Conservation (phyloP, 768 basidiomycete genomes). For the Chiua virens region DNA sequence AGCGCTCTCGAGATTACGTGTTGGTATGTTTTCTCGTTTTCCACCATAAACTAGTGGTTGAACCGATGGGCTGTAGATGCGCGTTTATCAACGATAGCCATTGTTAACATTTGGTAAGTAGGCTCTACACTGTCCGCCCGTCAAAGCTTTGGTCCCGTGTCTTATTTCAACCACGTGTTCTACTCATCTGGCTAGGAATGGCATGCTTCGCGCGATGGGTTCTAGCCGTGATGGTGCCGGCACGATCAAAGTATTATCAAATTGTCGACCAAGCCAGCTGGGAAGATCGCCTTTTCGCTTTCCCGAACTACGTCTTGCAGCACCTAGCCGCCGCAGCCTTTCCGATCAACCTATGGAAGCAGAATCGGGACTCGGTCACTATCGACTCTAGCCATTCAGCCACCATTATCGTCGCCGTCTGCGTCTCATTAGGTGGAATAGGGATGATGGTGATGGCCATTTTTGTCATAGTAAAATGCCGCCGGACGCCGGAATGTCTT, state of each 20-base stretch:
- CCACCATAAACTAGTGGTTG: neutral
- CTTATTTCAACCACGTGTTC: constrained; percentile 1
- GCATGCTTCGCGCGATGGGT: constrained; percentile 29
- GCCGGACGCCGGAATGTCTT: constrained; percentile 11
- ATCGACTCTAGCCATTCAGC: constrained; percentile 1
- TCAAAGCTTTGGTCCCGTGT: neutral
- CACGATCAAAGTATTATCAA: constrained; percentile 2
- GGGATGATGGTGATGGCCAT: constrained; percentile 12
- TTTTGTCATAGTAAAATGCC: constrained; percentile 18
- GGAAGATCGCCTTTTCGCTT: neutral
- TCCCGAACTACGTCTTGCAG: neutral
- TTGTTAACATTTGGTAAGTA: constrained; percentile 45
- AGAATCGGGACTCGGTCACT: neutral
- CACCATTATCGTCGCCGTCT: constrained; percentile 18
- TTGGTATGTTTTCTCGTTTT: constrained; percentile 34
- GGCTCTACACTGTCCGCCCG: constrained; percentile 18
- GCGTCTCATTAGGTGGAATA: constrained; percentile 20
- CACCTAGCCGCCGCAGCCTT: neutral
- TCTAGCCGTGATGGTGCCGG: neutral
- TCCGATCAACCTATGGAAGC: constrained; percentile 7
- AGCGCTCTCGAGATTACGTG: constrained; percentile 24
- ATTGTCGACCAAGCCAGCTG: constrained; percentile 7
- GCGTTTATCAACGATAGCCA: constrained; percentile 26
- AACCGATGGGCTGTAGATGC: neutral
- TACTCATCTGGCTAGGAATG: constrained; percentile 33